Evolutionary conservation across 345 rosid genomes (phyloP).

Genomic region (Sisymbrium altissimum): DNA sequence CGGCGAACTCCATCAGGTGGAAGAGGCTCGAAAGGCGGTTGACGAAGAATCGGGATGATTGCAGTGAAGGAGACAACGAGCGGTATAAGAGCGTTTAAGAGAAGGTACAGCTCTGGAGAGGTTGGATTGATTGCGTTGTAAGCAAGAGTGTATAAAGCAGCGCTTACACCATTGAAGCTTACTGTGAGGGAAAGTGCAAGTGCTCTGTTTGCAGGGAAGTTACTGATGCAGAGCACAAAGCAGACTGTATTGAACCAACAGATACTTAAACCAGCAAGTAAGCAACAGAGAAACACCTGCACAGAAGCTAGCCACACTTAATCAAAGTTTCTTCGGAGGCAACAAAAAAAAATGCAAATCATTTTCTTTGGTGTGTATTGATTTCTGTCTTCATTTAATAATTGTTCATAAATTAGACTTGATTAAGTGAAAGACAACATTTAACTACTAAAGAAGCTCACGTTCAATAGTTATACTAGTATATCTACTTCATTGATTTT

Average conservation of each 20-base stretch:
- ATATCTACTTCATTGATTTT: background rate
- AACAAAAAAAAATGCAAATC: background rate
- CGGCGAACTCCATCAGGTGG: constrained; percentile 64
- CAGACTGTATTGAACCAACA: constrained; percentile 99
- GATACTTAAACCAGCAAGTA: constrained; percentile 84
- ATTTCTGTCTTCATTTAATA: background rate
- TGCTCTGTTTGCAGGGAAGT: constrained; percentile 72
- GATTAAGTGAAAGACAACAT: background rate
- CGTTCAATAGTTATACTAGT: background rate
- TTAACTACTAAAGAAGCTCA: background rate
- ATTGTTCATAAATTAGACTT: background rate
- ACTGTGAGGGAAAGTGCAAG: constrained; percentile 89
- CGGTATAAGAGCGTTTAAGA: constrained; percentile 71
- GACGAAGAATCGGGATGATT: constrained; percentile 76
- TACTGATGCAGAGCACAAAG: constrained; percentile 79
- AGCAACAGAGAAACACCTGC: constrained; percentile 79
- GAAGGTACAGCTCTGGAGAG: constrained; percentile 58
- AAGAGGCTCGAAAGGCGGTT: constrained; percentile 73
- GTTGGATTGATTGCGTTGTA: constrained; percentile 62
- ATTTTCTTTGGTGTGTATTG: background rate
- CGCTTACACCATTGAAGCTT: constrained; percentile 92
- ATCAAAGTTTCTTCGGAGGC: background rate
- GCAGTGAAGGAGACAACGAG: constrained; percentile 59
- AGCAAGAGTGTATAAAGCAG: constrained; percentile 78
- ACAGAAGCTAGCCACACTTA: background rate